Conservation (phyloP, 2,329 filamentous ascomycete species). For the Alternaria triticina region DNA sequence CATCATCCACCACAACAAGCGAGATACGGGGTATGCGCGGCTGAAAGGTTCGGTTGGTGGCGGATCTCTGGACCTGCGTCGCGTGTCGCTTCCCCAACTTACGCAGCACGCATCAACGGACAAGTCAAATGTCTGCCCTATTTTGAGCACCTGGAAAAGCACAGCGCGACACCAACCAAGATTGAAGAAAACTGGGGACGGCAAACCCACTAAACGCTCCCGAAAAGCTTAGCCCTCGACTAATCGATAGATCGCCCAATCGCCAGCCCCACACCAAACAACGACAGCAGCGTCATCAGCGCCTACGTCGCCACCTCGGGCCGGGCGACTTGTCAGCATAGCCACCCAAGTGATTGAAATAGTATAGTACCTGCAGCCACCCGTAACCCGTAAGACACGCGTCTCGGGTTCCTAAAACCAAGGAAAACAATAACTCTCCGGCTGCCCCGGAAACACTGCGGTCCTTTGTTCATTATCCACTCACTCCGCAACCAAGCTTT, state of each 20-base stretch:
- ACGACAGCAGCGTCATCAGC: slow-evolving; percentile 3
- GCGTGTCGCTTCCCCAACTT: neutral
- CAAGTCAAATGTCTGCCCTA: neutral
- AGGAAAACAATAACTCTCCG: neutral
- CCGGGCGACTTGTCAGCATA: slow-evolving; percentile 1
- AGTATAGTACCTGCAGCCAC: neutral
- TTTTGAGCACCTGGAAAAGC: neutral
- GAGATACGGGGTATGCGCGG: neutral
- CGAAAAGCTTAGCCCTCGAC: neutral
- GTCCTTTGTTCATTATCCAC: neutral
- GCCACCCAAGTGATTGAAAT: neutral
- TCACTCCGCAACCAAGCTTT: slow-evolving; percentile 13
- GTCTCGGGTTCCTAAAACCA: neutral
- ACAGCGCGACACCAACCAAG: neutral
- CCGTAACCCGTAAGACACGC: neutral
- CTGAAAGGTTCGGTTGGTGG: neutral
- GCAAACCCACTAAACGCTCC: neutral
- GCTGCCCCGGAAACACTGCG: slow-evolving; percentile 4
- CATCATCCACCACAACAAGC: neutral
- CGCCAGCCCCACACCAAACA: slow-evolving; percentile 1
- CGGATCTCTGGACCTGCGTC: neutral
- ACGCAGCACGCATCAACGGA: neutral
- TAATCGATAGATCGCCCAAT: slow-evolving; percentile 2
- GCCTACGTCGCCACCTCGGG: slow-evolving; percentile 1
- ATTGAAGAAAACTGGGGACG: neutral